phyloP scores from a whole-genome alignment of 2,329 filamentous ascomycete genomes.

The Dactylonectria macrodidyma region DNA sequence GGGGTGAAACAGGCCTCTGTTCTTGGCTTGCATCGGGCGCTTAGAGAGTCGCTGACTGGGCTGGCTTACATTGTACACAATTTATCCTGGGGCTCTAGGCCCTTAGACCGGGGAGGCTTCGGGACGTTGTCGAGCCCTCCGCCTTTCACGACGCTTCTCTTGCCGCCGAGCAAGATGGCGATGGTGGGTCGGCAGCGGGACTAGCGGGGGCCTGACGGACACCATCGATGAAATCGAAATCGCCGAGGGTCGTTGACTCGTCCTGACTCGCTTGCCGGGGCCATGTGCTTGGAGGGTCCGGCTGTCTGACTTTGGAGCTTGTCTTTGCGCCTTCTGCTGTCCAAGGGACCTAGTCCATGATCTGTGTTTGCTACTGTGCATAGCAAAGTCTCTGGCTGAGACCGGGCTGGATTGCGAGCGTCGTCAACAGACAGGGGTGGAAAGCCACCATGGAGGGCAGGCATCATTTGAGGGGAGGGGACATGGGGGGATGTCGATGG shows the following conservation, averaged over 20 bases:
- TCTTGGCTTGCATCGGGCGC: conserved; percentile 50
- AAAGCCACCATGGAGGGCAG: background rate
- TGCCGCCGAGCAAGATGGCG: conserved; percentile 52
- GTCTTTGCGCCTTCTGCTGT: background rate
- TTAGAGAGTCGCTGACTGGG: conserved; percentile 40
- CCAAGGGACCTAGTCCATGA: background rate
- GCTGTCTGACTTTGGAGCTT: conserved; percentile 1
- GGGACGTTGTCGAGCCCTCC: conserved; percentile 39
- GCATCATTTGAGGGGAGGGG: background rate
- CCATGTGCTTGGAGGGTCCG: conserved; percentile 4
- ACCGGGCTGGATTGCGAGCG: conserved; percentile 1
- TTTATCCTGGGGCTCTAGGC: conserved; percentile 9
- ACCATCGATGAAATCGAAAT: conserved; percentile 17
- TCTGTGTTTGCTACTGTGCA: background rate
- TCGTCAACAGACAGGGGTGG: background rate
- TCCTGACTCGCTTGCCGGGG: conserved; percentile 22
- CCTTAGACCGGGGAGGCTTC: conserved; percentile 25
- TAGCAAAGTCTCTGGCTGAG: conserved; percentile 16
- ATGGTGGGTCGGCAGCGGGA: conserved; percentile 40
- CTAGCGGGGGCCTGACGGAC: conserved; percentile 33
- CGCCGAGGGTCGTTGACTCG: conserved; percentile 11
- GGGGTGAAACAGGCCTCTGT: conserved; percentile 45
- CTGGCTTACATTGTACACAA: conserved; percentile 13
- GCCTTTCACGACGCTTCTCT: conserved; percentile 56
- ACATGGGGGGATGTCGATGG: conserved; percentile 5